Evolutionary conservation across 768 basidiomycete species (phyloP), one percentile per base, ranked within the genome.

Genomic region (Pseudohyphozyma bogoriensis): DNA sequence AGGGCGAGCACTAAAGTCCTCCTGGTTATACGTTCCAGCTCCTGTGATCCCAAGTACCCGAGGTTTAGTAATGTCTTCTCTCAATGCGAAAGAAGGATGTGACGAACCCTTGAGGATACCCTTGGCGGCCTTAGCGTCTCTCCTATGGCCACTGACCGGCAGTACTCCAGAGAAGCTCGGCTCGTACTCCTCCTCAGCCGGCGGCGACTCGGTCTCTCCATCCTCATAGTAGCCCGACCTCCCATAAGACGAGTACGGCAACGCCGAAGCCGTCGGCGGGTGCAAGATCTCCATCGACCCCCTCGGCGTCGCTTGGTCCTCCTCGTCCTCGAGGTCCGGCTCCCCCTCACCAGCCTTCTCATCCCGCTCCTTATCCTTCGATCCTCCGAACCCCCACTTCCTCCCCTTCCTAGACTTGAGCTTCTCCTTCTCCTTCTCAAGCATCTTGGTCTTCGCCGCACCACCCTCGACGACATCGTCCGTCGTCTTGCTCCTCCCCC

Each of bases 91-190:
- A 32, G 44, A 31, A 51, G 28, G 28, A 60, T n/a, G n/a, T 35
- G 47, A 81, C 84, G 72, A 74, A 88, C 88, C 74, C 78, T 96
- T 99, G 63, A 99, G 75, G 59, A 99, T 96, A 26, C 93, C 89
- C 73, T 80, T 87, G 32, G 62, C 59, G 13, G 68, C 59, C 82
- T 75, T 4, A 89, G 90, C 64, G 63, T 69, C 18, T 60, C 76
- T 24, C 3, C 44, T 4, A 5, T 33, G 28, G 45, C 36, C 2
- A 60, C 60, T 20, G 51, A 59, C n/a, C 58, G 45, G 24, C 58
- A 53, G 45, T 61, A 60, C 39, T 35, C 51, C 36, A 16, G 6
- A 16, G 3, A 67, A 24, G 37, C 60, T 63, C 39, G 65, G 62
- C 31, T 74, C 75, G 64, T 81, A 80, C 50, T 84, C 69, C 12